Base-by-base conservation (phyloP, 164 flowering plant genomes). In the Houttuynia cordata region DNA sequence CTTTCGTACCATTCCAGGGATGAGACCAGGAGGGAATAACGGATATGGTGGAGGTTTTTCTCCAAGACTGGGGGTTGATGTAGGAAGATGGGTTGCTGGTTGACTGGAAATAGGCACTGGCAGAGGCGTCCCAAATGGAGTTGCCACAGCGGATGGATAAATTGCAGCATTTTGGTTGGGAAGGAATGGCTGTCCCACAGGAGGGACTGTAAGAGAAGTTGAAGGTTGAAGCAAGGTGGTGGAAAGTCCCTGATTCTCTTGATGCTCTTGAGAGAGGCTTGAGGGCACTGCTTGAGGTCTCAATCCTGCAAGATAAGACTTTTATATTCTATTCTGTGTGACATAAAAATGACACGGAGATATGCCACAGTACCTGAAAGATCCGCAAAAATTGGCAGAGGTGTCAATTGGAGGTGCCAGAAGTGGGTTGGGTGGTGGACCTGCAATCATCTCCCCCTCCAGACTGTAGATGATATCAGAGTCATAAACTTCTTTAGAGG, bases 1-100 rank as follows among this genome's bases (percentile, higher is more conserved):
- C 69, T 94, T 94, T 63, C 83, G 74, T 22, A 94, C 96, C 99
- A 94, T 94, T 51, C 96, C 97, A 20, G 97, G 99, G 56, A 94
- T 88, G 49, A 94, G 90, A 34, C 97, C 99, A 24, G 99, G 99
- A 0, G 99, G 99, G 67, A 94, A 93, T 45, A 93, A 66, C 24
- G 99, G 99, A 63, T 94, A 88, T 10, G 97, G 91, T 1, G 97
- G 93, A 30, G 79, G 69, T 64, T 85, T 86, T 59, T 88, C 97
- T 53, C 79, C 82, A 30, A 58, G 42, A 55, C 40, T 73, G 53
- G 73, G 62, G 20, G 80, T 19, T 37, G 75, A 54, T 54, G 67
- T 51, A 49, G 78, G 78, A 67, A 75, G 20, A 70, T 63, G 86
- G 67, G 68, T 80, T 64, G 71, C 61, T 50, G 79, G 84, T 64